Base-by-base conservation (phyloP, 306 rosid species). In the Cicer cuneatum region DNA sequence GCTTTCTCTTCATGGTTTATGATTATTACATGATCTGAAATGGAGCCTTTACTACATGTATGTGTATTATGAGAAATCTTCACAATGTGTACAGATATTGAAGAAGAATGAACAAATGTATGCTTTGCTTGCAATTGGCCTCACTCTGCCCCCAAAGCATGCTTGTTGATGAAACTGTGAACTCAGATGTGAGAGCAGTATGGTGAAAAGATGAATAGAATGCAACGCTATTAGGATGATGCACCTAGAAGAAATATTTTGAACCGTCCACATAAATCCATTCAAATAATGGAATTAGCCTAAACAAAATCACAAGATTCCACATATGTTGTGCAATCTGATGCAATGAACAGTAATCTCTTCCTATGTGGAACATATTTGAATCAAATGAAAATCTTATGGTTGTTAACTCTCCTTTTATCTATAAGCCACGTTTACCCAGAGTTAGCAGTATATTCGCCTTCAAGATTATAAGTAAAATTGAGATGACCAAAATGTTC, bases 61-160 rank as follows among this genome's bases (percentile, higher is more conserved):
- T 73, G 92, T 91, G 47, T 90, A 82, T 81, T 96, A 89, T 84
- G 87, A 88, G 80, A 89, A 90, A 73, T 90, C 97, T 42, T 93
- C 97, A 29, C 98, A 93, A 70, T 90, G 82, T 80, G 98, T 89
- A 84, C 98, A 93, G 84, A 93, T 90, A 69, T 87, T 93, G 65
- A 93, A 93, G 85, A 93, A 93, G 86, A 93, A 90, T 60, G 98
- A 93, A 76, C 97, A 93, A 81, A 89, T 93, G 98, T 93, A 93
- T 86, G 98, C 92, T 72, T 81, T 93, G 90, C 86, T 89, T 89
- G 93, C 98, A n/a, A 84, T 90, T 75, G 68, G 88, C 63, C 70
- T 93, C 98, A 33, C 96, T 90, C 33, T 93, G 98, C 46, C 96
- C 98, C 58, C 96, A 89, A 80, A 89, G 62, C 72, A 86, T 83